Percentiles rank a stretch among this genome's conserved stretches.
Evolutionary conservation across 2,329 filamentous ascomycete genomes (phyloP).

Genomic region (Colletotrichum australisinense): DNA sequence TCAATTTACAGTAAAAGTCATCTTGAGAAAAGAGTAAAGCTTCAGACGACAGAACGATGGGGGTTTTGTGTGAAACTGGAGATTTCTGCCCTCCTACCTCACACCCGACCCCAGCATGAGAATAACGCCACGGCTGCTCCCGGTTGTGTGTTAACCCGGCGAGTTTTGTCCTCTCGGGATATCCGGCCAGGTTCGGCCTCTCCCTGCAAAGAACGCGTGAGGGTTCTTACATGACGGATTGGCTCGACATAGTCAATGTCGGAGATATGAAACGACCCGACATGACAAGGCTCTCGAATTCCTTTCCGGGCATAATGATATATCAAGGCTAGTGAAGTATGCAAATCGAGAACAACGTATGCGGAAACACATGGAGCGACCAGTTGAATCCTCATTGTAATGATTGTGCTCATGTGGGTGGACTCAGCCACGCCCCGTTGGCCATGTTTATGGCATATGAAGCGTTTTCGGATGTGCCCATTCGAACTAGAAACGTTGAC

Average conservation of each 20-base stretch:
- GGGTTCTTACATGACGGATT: not conserved
- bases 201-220: not conserved
- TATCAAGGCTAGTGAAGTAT: no score
- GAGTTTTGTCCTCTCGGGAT: not conserved
- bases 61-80: not conserved
- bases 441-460: no score
- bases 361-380: no score
- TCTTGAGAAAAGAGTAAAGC: not conserved
- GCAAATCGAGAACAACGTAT: no score
- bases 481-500: not conserved
- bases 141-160: not conserved
- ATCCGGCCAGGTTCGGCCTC: not conserved
- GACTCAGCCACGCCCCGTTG: no score
- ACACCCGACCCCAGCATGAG: not conserved
- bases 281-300: not conserved
- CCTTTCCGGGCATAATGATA: no score
- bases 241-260: not conserved
- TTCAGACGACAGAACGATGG: not conserved
- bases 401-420: no score
- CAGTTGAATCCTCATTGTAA: no score
- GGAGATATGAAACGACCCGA: not conserved
- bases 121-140: not conserved
- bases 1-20: not conserved
- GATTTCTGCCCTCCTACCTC: not conserved
- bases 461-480: no score